Percentiles rank a stretch among this genome's conserved stretches.
These are phyloP conservation scores for Talaromyces amestolkiae DNA, from an alignment of 2,329 filamentous ascomycete genomes.

Conservation along the genomic window DNA sequence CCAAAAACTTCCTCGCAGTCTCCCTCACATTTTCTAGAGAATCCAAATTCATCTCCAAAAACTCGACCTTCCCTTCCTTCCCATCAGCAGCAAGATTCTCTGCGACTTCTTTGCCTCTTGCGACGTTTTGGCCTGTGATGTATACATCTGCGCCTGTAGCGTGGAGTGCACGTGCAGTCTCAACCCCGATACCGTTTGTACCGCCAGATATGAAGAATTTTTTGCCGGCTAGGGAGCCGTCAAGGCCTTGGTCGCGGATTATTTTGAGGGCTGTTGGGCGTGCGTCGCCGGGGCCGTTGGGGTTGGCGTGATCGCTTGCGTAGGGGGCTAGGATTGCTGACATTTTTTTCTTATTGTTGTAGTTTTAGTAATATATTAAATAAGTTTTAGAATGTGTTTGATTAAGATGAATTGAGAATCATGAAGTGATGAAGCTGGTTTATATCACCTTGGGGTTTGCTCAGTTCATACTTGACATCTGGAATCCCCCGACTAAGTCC, in stretches of 20 bases:
- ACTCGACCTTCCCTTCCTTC: slow-evolving; percentile 14
- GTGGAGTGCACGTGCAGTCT: slow-evolving; percentile 17
- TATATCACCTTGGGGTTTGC: not conserved
- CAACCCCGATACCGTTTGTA: slow-evolving; percentile 16
- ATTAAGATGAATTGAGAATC: not conserved
- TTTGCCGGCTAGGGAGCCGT: slow-evolving; percentile 1
- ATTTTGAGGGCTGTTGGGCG: slow-evolving; percentile 18
- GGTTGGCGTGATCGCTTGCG: slow-evolving; percentile 12
- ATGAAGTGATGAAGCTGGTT: not conserved
- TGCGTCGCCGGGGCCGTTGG: slow-evolving; percentile 14
- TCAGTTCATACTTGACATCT: not conserved
- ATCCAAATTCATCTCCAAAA: slow-evolving; percentile 15
- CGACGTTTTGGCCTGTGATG: slow-evolving; percentile 12
- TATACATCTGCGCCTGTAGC: slow-evolving; percentile 17
- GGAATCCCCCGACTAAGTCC: not conserved
- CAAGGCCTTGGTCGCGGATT: slow-evolving; percentile 12
- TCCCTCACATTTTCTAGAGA: slow-evolving; percentile 12
- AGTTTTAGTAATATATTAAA: not conserved
- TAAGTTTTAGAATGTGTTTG: not conserved
- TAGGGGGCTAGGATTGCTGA: slow-evolving; percentile 13
- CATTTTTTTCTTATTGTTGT: not conserved
- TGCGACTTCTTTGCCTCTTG: not conserved
- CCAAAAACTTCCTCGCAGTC: slow-evolving; percentile 7
- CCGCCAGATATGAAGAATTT: slow-evolving; percentile 14
- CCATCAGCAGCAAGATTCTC: slow-evolving; percentile 12